Evolutionary conservation across 2,329 filamentous ascomycete species (phyloP), one percentile per base, ranked within the genome.

Genomic region (Colletotrichum sp.): DNA sequence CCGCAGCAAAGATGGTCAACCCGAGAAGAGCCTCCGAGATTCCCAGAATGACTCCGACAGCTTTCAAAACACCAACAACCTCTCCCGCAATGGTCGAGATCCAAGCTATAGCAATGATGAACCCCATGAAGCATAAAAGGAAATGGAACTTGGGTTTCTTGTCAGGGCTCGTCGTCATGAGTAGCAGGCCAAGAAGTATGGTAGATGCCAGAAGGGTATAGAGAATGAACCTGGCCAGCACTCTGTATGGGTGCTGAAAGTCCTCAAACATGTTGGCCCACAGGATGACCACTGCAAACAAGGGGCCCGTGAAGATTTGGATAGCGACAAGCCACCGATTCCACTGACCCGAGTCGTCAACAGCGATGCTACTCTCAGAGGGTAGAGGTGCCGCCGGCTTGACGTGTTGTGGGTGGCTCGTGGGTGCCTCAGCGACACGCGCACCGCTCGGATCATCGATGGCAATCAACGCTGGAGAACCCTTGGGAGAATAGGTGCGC

Each of bases 1-100:
- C 97, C 38, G 98, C 95, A 4, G 97, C 97, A 83, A 99, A 99
- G 70, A 99, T 93, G 18, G 97, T 99, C 67, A 99, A 90, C 3
- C 97, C 97, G 13, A 99, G 90, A 77, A 99, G 95, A 6, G 97
- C 97, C 84, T 99, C 97, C 18, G 94, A 97, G 82, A 99, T 99
- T 81, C 94, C 93, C 71, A 98, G 87, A 66, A 99, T 95, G 34
- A 98, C 94, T 10, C 97, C 97, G 65, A 98, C 88, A 1, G 97
- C 94, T 85, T 99, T 98, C 78, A 99, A 90, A 8, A 98, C 94
- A 36, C 95, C 96, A 7, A 99, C 97, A 7, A 99, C 97, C 86
- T 99, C 96, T 43, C 95, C 95, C 3, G 97, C 96, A 79, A 99
- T 96, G 2, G 95, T 97, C 52, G 95, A 97, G 79, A 98, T 98